Percentiles rank a stretch among this genome's conserved stretches.
phyloP scores from a whole-genome alignment of 2,329 filamentous ascomycete species.

The Sporothrix dimorphospora region DNA sequence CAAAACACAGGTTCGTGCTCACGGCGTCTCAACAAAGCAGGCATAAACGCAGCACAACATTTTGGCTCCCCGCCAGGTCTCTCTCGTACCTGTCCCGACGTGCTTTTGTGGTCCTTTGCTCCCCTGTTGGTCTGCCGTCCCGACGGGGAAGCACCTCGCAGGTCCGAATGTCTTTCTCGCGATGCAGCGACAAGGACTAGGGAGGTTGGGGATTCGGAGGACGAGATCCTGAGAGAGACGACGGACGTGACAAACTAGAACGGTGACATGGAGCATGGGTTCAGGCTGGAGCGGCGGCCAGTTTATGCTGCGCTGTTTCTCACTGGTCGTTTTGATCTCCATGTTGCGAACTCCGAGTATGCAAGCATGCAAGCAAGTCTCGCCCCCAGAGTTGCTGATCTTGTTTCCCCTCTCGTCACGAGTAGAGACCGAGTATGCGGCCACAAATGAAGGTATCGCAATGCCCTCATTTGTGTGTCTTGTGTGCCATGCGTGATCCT shows the following conservation, averaged over 20 bases:
- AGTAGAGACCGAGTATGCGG: conserved; percentile 15
- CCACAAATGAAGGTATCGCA: conserved; percentile 10
- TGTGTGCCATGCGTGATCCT: neutral
- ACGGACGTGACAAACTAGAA: neutral
- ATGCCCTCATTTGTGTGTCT: conserved; percentile 2
- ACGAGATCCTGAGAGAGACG: neutral
- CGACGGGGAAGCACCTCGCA: neutral
- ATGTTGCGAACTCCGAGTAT: neutral
- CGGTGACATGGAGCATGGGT: neutral
- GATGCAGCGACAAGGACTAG: conserved; percentile 4
- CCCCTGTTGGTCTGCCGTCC: neutral
- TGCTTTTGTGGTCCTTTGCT: too few species aligned
- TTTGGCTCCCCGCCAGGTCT: neutral
- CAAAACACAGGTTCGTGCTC: neutral
- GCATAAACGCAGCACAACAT: neutral
- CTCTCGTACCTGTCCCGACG: neutral
- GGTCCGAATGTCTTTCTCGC: neutral
- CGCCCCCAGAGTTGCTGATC: neutral
- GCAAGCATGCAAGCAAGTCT: neutral
- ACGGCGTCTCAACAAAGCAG: neutral
- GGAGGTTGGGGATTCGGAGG: neutral
- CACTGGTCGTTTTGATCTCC: neutral
- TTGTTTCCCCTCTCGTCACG: neutral
- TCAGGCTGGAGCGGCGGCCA: neutral
- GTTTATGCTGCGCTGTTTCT: neutral